Conservation (phyloP, 352 stramenopile genomes). For the Phytophthora cryptogea region DNA sequence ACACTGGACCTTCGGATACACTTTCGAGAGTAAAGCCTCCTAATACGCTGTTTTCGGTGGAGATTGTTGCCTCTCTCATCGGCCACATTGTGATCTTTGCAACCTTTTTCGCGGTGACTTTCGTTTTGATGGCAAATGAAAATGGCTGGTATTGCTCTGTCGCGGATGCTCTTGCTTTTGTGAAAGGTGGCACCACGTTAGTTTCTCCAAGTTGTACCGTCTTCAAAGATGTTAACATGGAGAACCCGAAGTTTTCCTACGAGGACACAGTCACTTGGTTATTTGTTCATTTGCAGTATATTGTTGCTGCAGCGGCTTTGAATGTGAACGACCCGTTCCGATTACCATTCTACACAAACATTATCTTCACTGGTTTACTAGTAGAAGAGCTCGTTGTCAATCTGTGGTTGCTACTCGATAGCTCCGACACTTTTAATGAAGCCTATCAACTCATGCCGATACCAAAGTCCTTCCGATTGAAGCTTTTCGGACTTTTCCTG, state of each 20-base stretch:
- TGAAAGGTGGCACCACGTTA: background rate
- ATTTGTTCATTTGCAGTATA: slow-evolving; percentile 52
- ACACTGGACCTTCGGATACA: slow-evolving; percentile 38
- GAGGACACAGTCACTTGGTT: slow-evolving; percentile 55
- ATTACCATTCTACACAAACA: slow-evolving; percentile 47
- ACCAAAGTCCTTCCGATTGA: slow-evolving; percentile 31
- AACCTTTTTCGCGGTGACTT: slow-evolving; percentile 38
- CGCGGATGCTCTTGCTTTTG: slow-evolving; percentile 24
- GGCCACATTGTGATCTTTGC: slow-evolving; percentile 49
- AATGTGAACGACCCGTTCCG: slow-evolving; percentile 58
- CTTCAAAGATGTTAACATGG: slow-evolving; percentile 27
- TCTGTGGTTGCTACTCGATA: slow-evolving; percentile 43
- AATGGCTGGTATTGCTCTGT: slow-evolving; percentile 47
- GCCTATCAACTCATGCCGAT: slow-evolving; percentile 45
- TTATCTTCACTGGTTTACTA: slow-evolving; percentile 34
- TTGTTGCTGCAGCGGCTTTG: slow-evolving; percentile 46
- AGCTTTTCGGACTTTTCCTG: slow-evolving; percentile 34
- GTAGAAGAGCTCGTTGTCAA: slow-evolving; percentile 26
- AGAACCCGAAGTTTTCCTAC: slow-evolving; percentile 30
- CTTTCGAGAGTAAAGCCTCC: slow-evolving; percentile 45
- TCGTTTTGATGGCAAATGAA: slow-evolving; percentile 26
- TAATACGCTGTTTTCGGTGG: slow-evolving; percentile 54
- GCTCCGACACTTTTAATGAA: slow-evolving; percentile 26
- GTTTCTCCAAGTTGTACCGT: slow-evolving; percentile 29
- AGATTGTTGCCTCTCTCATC: slow-evolving; percentile 45